Percentiles rank a stretch among this genome's conserved stretches.
These are phyloP conservation scores for Astragalus membranaceus DNA, from an alignment of 306 rosid genomes.

Conservation along the genomic window DNA sequence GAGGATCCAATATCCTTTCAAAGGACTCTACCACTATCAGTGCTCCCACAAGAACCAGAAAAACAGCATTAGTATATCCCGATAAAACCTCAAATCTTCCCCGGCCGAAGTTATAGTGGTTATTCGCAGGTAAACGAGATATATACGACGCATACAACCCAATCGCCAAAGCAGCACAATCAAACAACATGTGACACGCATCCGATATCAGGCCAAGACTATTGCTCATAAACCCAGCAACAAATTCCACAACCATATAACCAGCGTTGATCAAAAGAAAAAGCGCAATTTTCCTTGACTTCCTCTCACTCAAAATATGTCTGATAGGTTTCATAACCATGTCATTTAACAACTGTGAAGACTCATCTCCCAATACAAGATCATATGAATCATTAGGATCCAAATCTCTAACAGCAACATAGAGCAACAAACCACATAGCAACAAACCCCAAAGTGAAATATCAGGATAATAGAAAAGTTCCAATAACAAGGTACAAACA, in stretches of 20 bases:
- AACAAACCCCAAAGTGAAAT: constrained; percentile 87
- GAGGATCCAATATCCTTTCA: constrained; percentile 95
- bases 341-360: constrained; percentile 33
- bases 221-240: constrained; percentile 89
- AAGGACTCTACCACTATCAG: constrained; percentile 80
- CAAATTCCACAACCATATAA: constrained; percentile 89
- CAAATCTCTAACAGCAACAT: constrained; percentile 69
- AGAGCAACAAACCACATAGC: constrained; percentile 67
- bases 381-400: constrained; percentile 41
- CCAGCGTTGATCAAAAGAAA: constrained; percentile 81
- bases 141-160: constrained; percentile 93
- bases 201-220: constrained; percentile 91
- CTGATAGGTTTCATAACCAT: constrained; percentile 63
- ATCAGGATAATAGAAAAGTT: constrained; percentile 74
- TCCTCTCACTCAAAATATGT: constrained; percentile 89
- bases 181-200: constrained; percentile 98
- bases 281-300: constrained; percentile 78
- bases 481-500: constrained; percentile 56
- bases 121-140: constrained; percentile 84
- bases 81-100: constrained; percentile 97
- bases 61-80: constrained; percentile 82
- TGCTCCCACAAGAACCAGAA: constrained; percentile 88
- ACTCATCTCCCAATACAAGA: constrained; percentile 46
- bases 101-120: constrained; percentile 70
- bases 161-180: constrained; percentile 96